Base-by-base conservation (phyloP, 106 monocot genomes). In the Acanthochlamys bracteata region DNA sequence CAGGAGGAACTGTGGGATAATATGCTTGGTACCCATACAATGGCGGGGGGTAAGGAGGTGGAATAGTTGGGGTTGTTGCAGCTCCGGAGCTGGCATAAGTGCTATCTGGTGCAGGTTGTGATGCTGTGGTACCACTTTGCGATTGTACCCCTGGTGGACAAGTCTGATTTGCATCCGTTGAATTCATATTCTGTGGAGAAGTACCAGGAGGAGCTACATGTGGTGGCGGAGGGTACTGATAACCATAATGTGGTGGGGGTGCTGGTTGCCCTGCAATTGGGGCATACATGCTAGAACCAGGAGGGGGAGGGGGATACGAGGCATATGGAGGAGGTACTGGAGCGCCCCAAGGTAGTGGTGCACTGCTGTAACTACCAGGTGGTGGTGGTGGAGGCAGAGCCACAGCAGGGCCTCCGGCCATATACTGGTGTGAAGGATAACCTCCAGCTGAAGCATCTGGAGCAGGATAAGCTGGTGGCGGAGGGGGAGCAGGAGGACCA, bases 341-440 rank as follows among this genome's bases (percentile, higher is more conserved):
- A 14, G 75, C 76, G 4, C 76, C 82, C 86, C 86, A 86, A 17
- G 79, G 79, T 73, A 68, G 73, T 10, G 79, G 76, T 27, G 86
- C 58, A 64, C 66, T 42, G 17, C 47, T 63, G 57, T 86, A 86
- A 24, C 82, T 64, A 55, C 82, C 82, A 11, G 82, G 82, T 26
- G 82, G 82, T 10, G 86, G 82, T 9, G 78, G 81, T 16, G 70
- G 83, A 23, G 66, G 65, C 65, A 19, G 58, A 20, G 33, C 33
- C 6, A 6, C 33, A 8, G 69, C 15, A 60, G 80, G 64, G 8
- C 77, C 80, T 55, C 73, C 66, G 14, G 77, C 20, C 47, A 74
- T 63, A 66, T 74, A 75, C 14, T 83, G 83, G 64, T 85, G 93
- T 55, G 83, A 79, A 46, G 84, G 78, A 68, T 89, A 90, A 11